Conservation (phyloP, 257 asterid species). For the Gentiana dahurica region DNA sequence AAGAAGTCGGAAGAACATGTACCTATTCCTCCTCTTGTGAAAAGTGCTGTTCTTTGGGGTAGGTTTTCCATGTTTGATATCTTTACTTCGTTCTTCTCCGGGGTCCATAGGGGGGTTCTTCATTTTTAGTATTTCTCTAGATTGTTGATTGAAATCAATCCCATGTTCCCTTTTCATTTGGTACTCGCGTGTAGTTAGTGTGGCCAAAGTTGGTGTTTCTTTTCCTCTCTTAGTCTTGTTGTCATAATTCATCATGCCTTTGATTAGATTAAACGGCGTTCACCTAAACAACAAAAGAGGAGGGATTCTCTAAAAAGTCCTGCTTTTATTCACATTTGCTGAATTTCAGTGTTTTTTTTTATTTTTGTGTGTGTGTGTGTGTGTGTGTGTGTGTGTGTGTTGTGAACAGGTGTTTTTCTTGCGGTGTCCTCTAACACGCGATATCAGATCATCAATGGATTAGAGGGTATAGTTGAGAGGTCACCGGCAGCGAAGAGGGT, state of each 20-base stretch:
- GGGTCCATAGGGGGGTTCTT: neutral
- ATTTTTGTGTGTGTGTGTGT: neutral
- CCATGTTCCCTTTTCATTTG: too few species aligned
- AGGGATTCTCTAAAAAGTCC: too few species aligned
- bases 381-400: neutral
- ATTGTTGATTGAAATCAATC: neutral
- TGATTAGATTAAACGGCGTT: too few species aligned
- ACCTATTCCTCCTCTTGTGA: slow-evolving; percentile 82
- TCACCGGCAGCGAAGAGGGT: slow-evolving; percentile 56
- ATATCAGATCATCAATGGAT: slow-evolving; percentile 77
- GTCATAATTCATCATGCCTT: too few species aligned
- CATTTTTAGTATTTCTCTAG: neutral
- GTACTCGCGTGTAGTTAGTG: too few species aligned
- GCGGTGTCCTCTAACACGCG: slow-evolving; percentile 85
- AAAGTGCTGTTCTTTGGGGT: slow-evolving; percentile 96
- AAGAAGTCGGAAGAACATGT: slow-evolving; percentile 78
- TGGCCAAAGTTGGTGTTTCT: too few species aligned
- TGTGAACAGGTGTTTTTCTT: slow-evolving; percentile 59
- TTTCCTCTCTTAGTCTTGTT: too few species aligned
- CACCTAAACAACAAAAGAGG: too few species aligned
- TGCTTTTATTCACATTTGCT: neutral
- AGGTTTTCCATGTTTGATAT: slow-evolving; percentile 15
- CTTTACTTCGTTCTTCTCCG: too few species aligned
- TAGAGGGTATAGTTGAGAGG: slow-evolving; percentile 63
- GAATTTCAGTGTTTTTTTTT: neutral